Evolutionary conservation across 1,284 basidiomycete species (phyloP).

Genomic region (Ceratobasidium sp.): DNA sequence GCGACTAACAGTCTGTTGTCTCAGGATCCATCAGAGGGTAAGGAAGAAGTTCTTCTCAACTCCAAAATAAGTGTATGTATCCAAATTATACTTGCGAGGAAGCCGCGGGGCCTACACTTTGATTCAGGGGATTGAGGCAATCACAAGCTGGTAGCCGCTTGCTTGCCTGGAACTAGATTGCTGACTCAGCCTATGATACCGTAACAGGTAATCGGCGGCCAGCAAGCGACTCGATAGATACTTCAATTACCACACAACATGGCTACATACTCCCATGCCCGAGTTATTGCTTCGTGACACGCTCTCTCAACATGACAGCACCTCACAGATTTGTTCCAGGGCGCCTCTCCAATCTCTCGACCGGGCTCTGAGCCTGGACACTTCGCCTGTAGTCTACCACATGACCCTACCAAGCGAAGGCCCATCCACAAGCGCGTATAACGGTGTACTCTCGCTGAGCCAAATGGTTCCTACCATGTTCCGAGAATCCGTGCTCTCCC

Average conservation of each 20-base stretch:
- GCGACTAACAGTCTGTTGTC: no score
- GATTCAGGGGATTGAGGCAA: no score
- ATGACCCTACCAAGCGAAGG: neutral
- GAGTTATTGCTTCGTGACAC: constrained; percentile 73
- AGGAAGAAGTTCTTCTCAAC: no score
- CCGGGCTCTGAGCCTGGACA: neutral
- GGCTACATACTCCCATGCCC: constrained; percentile 64
- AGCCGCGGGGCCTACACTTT: no score
- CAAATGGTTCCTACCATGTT: constrained; percentile 14
- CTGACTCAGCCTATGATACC: no score
- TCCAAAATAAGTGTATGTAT: no score
- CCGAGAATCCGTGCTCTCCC: constrained; percentile 28
- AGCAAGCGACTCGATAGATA: constrained; percentile 69
- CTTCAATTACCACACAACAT: constrained; percentile 73
- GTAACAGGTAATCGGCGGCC: no score
- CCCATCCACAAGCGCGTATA: neutral
- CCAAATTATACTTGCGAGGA: no score
- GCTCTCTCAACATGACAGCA: constrained; percentile 49
- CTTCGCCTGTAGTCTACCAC: neutral
- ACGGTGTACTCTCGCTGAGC: constrained; percentile 7
- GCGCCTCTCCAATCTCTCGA: neutral
- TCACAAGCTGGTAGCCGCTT: no score
- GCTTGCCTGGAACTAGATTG: no score
- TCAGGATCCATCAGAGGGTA: no score
- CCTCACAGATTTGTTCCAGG: neutral